These are phyloP conservation scores for Russula sp. DNA, from an alignment of 768 basidiomycete species.

Conservation along the genomic window DNA sequence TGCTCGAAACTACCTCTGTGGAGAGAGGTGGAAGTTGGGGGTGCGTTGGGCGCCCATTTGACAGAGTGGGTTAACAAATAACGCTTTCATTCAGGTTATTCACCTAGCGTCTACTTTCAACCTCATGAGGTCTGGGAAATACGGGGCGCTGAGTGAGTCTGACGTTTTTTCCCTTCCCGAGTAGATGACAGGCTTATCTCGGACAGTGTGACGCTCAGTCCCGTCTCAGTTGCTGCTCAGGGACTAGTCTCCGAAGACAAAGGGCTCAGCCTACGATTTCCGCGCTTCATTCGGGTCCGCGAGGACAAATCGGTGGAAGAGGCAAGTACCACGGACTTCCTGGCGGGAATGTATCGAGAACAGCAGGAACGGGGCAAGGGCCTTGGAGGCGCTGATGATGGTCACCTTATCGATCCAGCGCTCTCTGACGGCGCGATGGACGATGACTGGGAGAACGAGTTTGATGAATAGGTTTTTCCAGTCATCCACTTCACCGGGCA, in stretches of 20 bases:
- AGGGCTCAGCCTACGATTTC: constrained; percentile 83
- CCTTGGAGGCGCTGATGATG: constrained; percentile 42
- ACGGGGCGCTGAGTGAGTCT: constrained; percentile 57
- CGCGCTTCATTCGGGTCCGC: constrained; percentile 67
- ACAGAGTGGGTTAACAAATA: not conserved
- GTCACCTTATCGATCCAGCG: constrained; percentile 53
- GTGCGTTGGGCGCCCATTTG: constrained; percentile 29
- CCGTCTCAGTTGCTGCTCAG: constrained; percentile 73
- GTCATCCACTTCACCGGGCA: not conserved
- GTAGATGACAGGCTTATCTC: constrained; percentile 7
- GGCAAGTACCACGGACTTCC: constrained; percentile 63
- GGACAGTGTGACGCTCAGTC: constrained; percentile 70
- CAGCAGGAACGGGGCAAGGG: constrained; percentile 44
- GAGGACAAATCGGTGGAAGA: constrained; percentile 69
- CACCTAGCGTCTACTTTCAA: constrained; percentile 60
- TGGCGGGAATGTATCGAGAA: constrained; percentile 59
- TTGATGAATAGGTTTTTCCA: not conserved
- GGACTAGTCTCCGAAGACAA: constrained; percentile 48
- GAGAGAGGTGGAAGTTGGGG: constrained; percentile 58
- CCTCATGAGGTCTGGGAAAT: constrained; percentile 88
- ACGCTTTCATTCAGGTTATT: constrained; percentile 39
- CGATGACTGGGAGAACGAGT: constrained; percentile 26
- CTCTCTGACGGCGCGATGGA: constrained; percentile 28
- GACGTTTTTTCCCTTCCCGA: not conserved
- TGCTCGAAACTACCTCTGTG: constrained; percentile 48